Base-by-base conservation (phyloP, 441 rosid species). In the Bocquillonia castaneifolia region DNA sequence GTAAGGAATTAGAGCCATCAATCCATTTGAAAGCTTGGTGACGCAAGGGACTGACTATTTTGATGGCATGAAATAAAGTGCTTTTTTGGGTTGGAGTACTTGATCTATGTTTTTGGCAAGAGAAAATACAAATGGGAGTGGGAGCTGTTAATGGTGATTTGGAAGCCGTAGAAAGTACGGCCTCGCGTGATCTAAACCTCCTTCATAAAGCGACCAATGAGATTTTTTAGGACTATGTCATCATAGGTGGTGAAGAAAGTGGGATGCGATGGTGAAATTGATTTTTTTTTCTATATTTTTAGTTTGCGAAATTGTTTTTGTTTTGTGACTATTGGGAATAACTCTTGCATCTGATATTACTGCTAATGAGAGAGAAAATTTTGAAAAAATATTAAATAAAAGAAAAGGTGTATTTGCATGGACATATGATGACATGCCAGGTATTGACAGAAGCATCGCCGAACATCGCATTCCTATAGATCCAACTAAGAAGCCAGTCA, bases 41-140 rank as follows among this genome's bases (percentile, higher is more conserved):
- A 78, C 78, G 29, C 76, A 78, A 10, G 81, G 81, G 10, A 78
- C 44, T 3, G 81, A n/a, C n/a, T n/a, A n/a, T 78, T 5, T 78
- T 76, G 12, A 78, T 78, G 1, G 81, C 78, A 22, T 53, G 78
- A 58, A 78, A 78, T 20, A 78, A 59, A 0, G 74, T 66, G 50
- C 56, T 59, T 69, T 78, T 78, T 61, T 74, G 76, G 2, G 8
- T 59, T n/a, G 0, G 76, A 68, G 17, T 78, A 78, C 59, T 78
- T 78, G 68, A 83, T 76, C 68, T 81, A 83, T 18, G 87, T 83
- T 72, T 83, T 85, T 23, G 79, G 69, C 1, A 83, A 70, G 47
- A 83, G 83, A 57, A 80, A 79, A 55, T 83, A 83, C 87, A 81
- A 81, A 74, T 83, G 85, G 29, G 87, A 83, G 76, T 83, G 87